phyloP scores from a whole-genome alignment of 768 basidiomycete genomes.

The Ramaria sp. region DNA sequence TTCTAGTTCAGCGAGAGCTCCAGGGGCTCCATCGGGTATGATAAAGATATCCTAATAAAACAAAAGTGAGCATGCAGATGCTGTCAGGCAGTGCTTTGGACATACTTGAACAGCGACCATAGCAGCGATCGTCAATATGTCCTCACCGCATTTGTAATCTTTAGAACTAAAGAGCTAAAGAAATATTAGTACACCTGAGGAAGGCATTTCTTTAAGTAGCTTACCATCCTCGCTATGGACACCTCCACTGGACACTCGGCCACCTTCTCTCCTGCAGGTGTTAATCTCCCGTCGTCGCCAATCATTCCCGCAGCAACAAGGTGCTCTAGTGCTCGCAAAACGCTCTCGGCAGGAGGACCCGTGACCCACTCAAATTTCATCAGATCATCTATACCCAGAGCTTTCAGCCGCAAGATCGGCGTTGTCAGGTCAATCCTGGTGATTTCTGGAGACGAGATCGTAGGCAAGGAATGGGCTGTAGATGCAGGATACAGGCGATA shows the following conservation, averaged over 20 bases:
- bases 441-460: conserved; percentile 79
- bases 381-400: conserved; percentile 87
- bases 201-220: conserved; percentile 13
- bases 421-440: conserved; percentile 85
- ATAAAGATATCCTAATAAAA: conserved; percentile 71
- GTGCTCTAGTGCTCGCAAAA: conserved; percentile 78
- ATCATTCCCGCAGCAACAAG: conserved; percentile 75
- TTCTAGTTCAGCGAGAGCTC: conserved; percentile 84
- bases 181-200: not conserved
- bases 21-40: conserved; percentile 74
- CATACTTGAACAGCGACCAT: conserved; percentile 86
- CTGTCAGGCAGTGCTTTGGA: too few relatives aligned
- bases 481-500: conserved; percentile 79
- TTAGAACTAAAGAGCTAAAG: conserved; percentile 75
- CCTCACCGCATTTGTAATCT: conserved; percentile 84
- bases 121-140: conserved; percentile 90
- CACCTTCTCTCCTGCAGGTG: conserved; percentile 69
- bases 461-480: conserved; percentile 46
- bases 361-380: conserved; percentile 96
- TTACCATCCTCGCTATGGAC: conserved; percentile 87
- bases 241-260: conserved; percentile 94
- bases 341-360: conserved; percentile 74
- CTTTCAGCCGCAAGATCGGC: conserved; percentile 88
- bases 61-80: not conserved
- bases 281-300: conserved; percentile 69